Evolutionary conservation across 139 green algal genomes (phyloP), one percentile per base, ranked within the genome.

Genomic region (Diplosphaera chodatii): DNA sequence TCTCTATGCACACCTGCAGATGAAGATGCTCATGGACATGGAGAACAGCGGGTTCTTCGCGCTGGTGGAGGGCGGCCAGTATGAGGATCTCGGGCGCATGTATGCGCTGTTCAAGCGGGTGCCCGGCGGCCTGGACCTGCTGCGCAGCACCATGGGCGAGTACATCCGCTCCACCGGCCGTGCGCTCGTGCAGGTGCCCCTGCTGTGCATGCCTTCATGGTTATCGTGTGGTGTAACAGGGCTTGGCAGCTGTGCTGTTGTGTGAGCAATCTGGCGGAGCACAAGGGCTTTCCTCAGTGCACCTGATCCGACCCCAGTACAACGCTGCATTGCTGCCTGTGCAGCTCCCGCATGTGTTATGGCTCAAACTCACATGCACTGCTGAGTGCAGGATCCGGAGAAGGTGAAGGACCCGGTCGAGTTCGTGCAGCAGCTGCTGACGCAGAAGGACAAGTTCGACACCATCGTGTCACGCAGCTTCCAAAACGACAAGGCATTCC

Each of bases 391-490:
- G 56, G 88, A 96, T 75, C 84, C 88, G 5, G 91, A 94, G 74
- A 78, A 77, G 48, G 76, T 66, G 23, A 90, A 90, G 74, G 87
- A 96, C 69, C 85, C 95, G 4, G 84, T 96, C n/a, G 87, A 92
- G 64, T 98, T 89, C 75, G 92, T 98, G 64, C 83, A 94, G 63
- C 75, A 74, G 28, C 84, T 98, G 70, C 85, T 99, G 67, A 83
- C 74, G 34, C 74, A 87, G 79, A 86, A 87, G 62, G 90, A 96
- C 77, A 98, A 98, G 86, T 98, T 95, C 74, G 93, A 97, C 74
- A 68, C 55, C 29, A 84, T 97, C 71, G 85, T 99, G 27, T 28
- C 25, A 1, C 40, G 74, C 34, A 74, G 86, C 2, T 97, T 98
- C 66, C 28, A 59, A 16, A 85, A 86, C 25, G 94, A 98, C 87